phyloP scores from a whole-genome alignment of 768 basidiomycete species.

The Russula dissimulans region DNA sequence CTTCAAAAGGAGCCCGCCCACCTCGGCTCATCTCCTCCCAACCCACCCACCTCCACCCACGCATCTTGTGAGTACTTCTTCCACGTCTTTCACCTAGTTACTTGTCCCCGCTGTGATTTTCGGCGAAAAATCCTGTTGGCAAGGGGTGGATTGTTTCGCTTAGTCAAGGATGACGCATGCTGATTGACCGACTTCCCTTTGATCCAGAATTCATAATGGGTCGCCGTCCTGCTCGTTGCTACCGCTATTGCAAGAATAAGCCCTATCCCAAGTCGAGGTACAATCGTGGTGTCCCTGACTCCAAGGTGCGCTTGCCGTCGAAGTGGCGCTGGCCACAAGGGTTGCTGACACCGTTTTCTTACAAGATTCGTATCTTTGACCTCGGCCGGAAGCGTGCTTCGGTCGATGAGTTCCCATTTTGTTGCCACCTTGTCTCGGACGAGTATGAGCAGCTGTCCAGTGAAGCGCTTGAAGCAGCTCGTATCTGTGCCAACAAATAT shows the following conservation, averaged over 20 bases:
- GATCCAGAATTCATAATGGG: conserved; percentile 48
- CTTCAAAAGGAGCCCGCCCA: conserved; percentile 1
- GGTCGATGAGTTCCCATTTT: conserved; percentile 98
- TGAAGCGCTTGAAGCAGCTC: conserved; percentile 95
- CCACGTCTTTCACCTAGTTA: not conserved
- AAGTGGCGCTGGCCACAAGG: not conserved
- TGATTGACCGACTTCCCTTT: not conserved
- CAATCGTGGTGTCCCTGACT: conserved; percentile 97
- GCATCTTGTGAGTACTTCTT: conserved; percentile 5
- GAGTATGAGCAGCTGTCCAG: conserved; percentile 96
- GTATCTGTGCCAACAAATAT: conserved; percentile 99
- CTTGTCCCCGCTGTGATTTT: not conserved
- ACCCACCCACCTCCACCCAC: not conserved
- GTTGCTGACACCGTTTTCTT: not conserved
- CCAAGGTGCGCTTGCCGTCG: conserved; percentile 55
- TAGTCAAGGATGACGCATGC: not conserved
- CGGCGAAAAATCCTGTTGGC: not conserved
- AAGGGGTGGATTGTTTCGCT: conserved; percentile 4
- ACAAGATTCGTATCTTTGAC: conserved; percentile 94
- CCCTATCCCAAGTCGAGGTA: conserved; percentile 92
- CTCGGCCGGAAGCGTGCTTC: conserved; percentile 91
- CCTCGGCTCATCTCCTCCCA: not conserved
- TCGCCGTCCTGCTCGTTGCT: conserved; percentile 96
- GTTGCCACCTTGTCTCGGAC: conserved; percentile 91
- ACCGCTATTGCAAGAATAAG: conserved; percentile 99